Conservation (phyloP, 169 alveolate genomes). For the Cryptosporidium sp. region DNA sequence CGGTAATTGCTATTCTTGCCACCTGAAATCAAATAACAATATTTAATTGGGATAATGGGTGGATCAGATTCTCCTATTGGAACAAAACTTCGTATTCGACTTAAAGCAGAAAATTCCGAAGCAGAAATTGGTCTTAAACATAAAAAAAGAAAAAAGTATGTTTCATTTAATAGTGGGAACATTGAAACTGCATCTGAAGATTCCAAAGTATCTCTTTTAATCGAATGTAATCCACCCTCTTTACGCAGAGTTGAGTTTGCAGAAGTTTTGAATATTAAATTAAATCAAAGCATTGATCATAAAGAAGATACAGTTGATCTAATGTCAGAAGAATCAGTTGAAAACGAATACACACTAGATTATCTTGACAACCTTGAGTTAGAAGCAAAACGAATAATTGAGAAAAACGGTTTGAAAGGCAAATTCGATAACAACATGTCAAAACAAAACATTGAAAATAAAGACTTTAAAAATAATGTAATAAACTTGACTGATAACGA, state of each 20-base stretch:
- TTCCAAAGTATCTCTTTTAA: constrained; percentile 26
- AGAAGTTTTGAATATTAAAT: constrained; percentile 44
- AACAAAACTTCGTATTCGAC: constrained; percentile 66
- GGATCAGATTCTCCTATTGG: constrained; percentile 61
- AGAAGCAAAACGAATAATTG: constrained; percentile 43
- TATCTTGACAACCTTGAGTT: constrained; percentile 42
- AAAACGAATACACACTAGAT: constrained; percentile 24
- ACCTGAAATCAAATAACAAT: not conserved
- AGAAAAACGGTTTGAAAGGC: constrained; percentile 25
- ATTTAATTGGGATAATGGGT: constrained; percentile 28
- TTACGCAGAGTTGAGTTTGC: constrained; percentile 47
- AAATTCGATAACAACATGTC: constrained; percentile 5
- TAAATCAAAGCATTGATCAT: not conserved
- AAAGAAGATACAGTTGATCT: constrained; percentile 57
- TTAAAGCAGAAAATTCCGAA: constrained; percentile 52
- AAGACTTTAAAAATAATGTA: constrained; percentile 5
- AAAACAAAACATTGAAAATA: not conserved
- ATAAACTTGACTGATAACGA: constrained; percentile 2
- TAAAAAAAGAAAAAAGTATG: constrained; percentile 20
- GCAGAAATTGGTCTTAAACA: constrained; percentile 8
- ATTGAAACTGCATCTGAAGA: constrained; percentile 17
- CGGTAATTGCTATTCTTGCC: not conserved
- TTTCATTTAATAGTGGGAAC: constrained; percentile 32
- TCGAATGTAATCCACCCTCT: constrained; percentile 63
- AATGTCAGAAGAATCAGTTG: constrained; percentile 59